A percentile compares a stretch with the other conserved stretches of the same genome.
phyloP scores from a whole-genome alignment of 192 early-diverging fungal species.

The Backusella australiensis region DNA sequence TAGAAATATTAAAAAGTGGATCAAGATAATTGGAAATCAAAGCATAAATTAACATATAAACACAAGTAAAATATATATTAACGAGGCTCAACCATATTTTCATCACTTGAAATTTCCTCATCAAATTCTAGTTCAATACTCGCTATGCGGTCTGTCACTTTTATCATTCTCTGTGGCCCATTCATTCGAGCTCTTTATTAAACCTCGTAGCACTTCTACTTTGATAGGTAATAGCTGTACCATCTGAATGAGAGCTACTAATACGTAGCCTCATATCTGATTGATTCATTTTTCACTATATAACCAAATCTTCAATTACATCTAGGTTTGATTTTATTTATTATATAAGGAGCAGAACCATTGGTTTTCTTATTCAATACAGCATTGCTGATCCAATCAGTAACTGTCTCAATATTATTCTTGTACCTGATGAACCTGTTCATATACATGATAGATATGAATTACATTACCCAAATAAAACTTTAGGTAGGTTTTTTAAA shows the following conservation, averaged over 20 bases:
- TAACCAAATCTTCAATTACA: constrained; percentile 67
- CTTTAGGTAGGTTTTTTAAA: constrained; percentile 17
- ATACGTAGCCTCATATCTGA: constrained; percentile 68
- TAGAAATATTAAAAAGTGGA: constrained; percentile 29
- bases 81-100: neutral
- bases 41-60: too few species aligned
- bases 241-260: constrained; percentile 61
- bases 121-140: neutral
- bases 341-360: constrained; percentile 58
- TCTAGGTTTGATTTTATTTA: constrained; percentile 73
- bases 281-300: constrained; percentile 50
- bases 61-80: too few species aligned
- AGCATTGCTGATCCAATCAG: constrained; percentile 74
- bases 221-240: constrained; percentile 66
- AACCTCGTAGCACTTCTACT: constrained; percentile 63
- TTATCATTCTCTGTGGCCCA: neutral
- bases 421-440: constrained; percentile 55
- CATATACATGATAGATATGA: constrained; percentile 56
- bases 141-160: too few species aligned
- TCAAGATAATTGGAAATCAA: too few species aligned
- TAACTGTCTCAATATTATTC: constrained; percentile 25
- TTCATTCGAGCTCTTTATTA: constrained; percentile 60
- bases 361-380: constrained; percentile 80
- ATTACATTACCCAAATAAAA: constrained; percentile 56
- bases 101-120: neutral